Evolutionary conservation across 129 eudicot species (phyloP), one percentile per base, ranked within the genome.

Genomic region (Artemisia argyi): DNA sequence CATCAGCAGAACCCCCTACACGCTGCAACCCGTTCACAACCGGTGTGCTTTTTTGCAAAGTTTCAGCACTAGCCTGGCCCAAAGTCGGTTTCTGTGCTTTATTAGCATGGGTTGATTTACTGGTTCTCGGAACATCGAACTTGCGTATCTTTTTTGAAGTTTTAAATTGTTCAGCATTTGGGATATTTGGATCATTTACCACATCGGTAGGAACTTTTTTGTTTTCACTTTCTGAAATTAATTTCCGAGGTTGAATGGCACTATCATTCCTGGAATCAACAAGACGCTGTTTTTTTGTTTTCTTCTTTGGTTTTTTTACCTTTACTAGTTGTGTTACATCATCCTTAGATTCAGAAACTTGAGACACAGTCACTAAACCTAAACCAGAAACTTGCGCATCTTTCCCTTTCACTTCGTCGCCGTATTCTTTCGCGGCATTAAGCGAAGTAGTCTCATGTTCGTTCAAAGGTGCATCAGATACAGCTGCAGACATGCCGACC

Each of bases 1-100:
- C 89, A 79, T 77, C 81, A 49, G 72, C 76, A 69, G 89, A 85
- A 48, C 80, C 72, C 73, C 84, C 88, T 20, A 53, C 62, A 11
- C 26, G 72, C 60, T 32, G 72, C 14, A 78, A 69, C 63, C 69
- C 28, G 73, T 78, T 76, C 71, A 62, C 66, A 22, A 62, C 75
- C 17, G 72, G 47, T 3, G 75, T 53, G 79, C 28, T 11, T 20
- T 78, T 81, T 55, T 66, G 63, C 66, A 44, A 15, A 35, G 68
- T 52, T 30, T 44, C 49, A 46, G 5, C 61, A 49, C 10, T 61
- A 76, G 48, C 19, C 11, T 28, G 77, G n/a, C 68, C 73, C 54
- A 44, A 12, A 57, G 62, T n/a, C 35, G 80, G 16, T 30, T 59
- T 76, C 39, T 1, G 72, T 46, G 71, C 73, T 18, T 83, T 61